A percentile compares a stretch with the other conserved stretches of the same genome.
Evolutionary conservation across 2,329 filamentous ascomycete genomes (phyloP).

Genomic region (Sarocladiaceae sp.): DNA sequence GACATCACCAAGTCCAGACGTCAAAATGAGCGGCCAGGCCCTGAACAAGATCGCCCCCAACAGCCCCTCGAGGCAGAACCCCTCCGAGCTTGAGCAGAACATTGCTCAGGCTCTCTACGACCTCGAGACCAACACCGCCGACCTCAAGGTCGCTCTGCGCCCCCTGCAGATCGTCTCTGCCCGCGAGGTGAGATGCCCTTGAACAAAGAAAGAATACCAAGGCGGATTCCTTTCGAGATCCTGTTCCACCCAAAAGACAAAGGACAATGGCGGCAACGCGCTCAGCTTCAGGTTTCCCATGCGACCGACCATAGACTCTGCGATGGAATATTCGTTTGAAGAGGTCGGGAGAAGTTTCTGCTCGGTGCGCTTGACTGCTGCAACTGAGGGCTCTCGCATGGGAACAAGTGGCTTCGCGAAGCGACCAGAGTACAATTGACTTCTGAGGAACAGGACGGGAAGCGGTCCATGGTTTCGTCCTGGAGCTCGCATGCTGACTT

Average conservation of each 20-base stretch:
- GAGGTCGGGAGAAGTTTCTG: not conserved
- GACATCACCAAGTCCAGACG: conserved; percentile 30
- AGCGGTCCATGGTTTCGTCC: conserved; percentile 66
- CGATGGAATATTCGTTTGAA: conserved; percentile 5
- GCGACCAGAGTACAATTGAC: conserved; percentile 33
- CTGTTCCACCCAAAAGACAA: conserved; percentile 34
- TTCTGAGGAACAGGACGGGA: conserved; percentile 63
- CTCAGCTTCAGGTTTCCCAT: conserved; percentile 4
- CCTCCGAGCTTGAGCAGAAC: conserved; percentile 94
- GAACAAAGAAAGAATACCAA: conserved; percentile 21
- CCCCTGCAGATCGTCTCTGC: conserved; percentile 98
- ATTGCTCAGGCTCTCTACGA: conserved; percentile 97
- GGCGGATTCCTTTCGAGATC: conserved; percentile 27
- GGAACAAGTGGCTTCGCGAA: conserved; percentile 16
- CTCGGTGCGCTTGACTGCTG: not conserved
- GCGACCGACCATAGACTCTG: not conserved
- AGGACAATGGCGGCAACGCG: conserved; percentile 25
- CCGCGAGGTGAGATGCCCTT: conserved; percentile 81
- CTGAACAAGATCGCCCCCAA: conserved; percentile 98
- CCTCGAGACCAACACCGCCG: conserved; percentile 97
- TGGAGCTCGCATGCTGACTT: conserved; percentile 74
- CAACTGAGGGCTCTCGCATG: conserved; percentile 4
- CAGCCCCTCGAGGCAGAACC: conserved; percentile 92
- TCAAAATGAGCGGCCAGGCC: conserved; percentile 61
- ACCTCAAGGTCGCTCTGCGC: conserved; percentile 92